Base-by-base conservation (phyloP, 2,329 filamentous ascomycete species). In the Aspergillus brunneoviolaceus region DNA sequence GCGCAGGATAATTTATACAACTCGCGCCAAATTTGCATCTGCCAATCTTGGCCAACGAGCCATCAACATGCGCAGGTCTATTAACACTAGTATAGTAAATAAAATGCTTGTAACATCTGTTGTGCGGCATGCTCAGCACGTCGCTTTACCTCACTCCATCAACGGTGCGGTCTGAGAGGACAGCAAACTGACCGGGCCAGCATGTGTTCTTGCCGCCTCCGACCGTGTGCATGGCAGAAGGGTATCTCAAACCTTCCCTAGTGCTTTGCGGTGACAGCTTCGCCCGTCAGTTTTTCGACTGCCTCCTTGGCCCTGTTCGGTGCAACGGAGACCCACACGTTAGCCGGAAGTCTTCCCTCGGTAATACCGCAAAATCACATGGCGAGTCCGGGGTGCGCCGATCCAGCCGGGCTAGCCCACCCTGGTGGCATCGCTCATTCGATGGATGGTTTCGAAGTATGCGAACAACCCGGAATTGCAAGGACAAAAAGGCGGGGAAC, bases 261-360 rank as follows among this genome's bases (percentile, higher is more conserved):
- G 77, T 88, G 86, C 80, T 88, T 88, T 48, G 85, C 85, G 62
- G 85, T 87, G 69, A 87, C 85, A 61, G 76, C 70, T 39, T 88
- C 86, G 68, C 86, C 86, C 45, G 85, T 88, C 69, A 86, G 74
- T 77, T 85, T 87, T 79, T 87, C 85, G 64, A 88, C 85, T 69
- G 81, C 79, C 70, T 88, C 85, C 75, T 88, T 88, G 63, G 86
- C 86, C 73, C 86, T 86, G 66, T 74, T 61, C 57, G 66, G 65
- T 61, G 55, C 47, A 65, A 65, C 65, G 65, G 65, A 70, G 62
- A 66, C 60, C 61, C 65, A 69, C 66, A 61, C n/a, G 62, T 76
- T 71, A 76, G 72, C 63, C 63, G 57, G 57, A 62, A 51, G 56
- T 61, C 52, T 42, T 50, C 55, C 62, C 63, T 68, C 61, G 70